Evolutionary conservation across 768 basidiomycete species (phyloP).

Genomic region (Hortiboletus campestris): DNA sequence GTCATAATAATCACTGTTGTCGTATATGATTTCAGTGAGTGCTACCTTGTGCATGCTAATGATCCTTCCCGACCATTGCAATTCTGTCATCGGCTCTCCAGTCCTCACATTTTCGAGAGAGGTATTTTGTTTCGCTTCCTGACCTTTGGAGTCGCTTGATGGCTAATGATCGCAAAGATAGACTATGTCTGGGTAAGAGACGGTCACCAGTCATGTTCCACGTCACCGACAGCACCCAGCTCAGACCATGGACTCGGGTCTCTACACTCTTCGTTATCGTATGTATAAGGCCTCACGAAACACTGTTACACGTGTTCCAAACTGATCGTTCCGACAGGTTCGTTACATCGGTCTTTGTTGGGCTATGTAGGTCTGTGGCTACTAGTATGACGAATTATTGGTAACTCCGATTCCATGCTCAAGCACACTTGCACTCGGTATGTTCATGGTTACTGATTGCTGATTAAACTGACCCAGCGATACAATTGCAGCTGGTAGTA

Average conservation of each 20-base stretch:
- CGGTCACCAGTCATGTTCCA: background rate
- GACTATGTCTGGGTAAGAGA: slow-evolving; percentile 10
- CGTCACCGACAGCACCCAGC: background rate
- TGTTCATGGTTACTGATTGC: background rate
- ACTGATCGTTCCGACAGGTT: background rate
- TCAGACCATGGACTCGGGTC: slow-evolving; percentile 7
- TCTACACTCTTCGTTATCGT: slow-evolving; percentile 14
- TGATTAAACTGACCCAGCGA: background rate
- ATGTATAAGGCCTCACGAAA: background rate
- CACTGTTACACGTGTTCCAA: background rate
- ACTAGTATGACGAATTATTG: background rate
- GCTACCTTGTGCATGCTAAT: background rate
- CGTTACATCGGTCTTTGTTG: slow-evolving; percentile 11
- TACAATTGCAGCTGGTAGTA: background rate
- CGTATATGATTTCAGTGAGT: slow-evolving; percentile 11
- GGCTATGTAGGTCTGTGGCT: background rate
- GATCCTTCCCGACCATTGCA: background rate
- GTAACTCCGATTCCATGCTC: background rate
- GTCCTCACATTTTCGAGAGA: slow-evolving; percentile 12
- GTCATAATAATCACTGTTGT: background rate
- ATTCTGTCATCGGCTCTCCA: background rate
- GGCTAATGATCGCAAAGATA: background rate
- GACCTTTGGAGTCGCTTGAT: too few species aligned
- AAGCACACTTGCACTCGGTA: slow-evolving; percentile 4
- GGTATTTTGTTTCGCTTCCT: background rate